Evolutionary conservation across 306 rosid species (phyloP), one percentile per base, ranked within the genome.

Genomic region (Castanea sativa): DNA sequence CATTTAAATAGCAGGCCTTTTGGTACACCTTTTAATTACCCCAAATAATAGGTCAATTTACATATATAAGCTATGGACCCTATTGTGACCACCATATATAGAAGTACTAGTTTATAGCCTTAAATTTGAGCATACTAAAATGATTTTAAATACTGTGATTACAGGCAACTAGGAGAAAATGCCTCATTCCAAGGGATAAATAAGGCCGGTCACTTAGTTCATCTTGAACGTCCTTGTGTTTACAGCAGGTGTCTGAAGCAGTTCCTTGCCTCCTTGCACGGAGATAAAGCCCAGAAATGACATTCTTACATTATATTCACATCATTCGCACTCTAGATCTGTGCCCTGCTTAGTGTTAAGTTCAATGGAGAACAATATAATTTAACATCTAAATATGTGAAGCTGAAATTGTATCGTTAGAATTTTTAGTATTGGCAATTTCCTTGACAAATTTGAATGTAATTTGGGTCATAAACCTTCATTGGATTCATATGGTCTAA

Each of bases 201-300:
- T 68, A 86, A 84, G 23, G 90, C 88, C 0, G 92, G 98, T 11
- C 98, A 91, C 70, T 56, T 93, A 80, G 93, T 87, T 82, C 95
- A 90, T 73, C 33, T 91, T 64, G 95, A 93, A 78, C 83, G 92
- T 70, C 94, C 98, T 1, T 80, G 90, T 69, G 88, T 89, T 51
- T 89, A 88, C 87, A 85, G 85, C 16, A 76, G 81, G 29, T 52
- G 58, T 59, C 88, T 86, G 85, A 88, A 88, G 67, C 81, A 51
- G 35, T 86, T 81, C 76, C 90, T 84, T n/a, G 78, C 88, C 80
- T 81, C 89, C 58, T 76, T 79, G 71, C 79, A 75, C 30, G 68
- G 75, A 69, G 67, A 32, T n/a, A 32, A 68, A 43, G 45, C 18
- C 21, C 52, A 15, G 6, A 33, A 33, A 7, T 68, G 51, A 64